Evolutionary conservation across 2,329 filamentous ascomycete genomes (phyloP), one percentile per base, ranked within the genome.

Genomic region (Claviceps fusiformis): DNA sequence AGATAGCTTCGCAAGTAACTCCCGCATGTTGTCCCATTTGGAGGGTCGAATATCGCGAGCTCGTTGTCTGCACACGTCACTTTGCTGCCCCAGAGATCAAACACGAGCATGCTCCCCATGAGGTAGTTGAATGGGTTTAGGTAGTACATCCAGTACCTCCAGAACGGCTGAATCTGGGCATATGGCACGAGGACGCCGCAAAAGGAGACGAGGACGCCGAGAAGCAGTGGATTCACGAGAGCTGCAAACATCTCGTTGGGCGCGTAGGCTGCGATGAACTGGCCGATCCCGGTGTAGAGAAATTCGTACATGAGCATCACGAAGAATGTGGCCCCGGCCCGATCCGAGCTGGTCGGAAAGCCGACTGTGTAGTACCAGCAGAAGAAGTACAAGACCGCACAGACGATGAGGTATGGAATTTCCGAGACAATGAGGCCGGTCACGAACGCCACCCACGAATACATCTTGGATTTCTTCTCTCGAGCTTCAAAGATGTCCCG

Each of bases 111-210:
- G 35, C 71, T 71, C 5, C 77, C 75, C 67, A 83, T 79, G 4
- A 83, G 68, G 56, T 83, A 83, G 68, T 78, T 81, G 71, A 82
- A 83, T 0, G 80, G 80, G 60, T 83, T 79, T 17, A 81, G 62
- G 53, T 72, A 82, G 68, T 82, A 83, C 5, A 85, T 76, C 81
- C 82, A 86, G 59, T 76, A 77, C 29, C 73, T 71, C 86, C 86
- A 90, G 67, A 89, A 89, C 0, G 67, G 61, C 9, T 81, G 78
- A 27, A 90, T 75, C 31, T 76, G 75, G 0, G 62, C 62, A 59
- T 84, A 87, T 0, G 86, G 85, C 0, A 89, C 86, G 5, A 89
- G 73, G 1, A 90, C 84, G 58, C 87, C 87, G 61, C 85, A 89
- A 71, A 91, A 90, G 1, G 78, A 79, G 9, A 88, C 75, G 3